Evolutionary conservation across 2,329 filamentous ascomycete genomes (phyloP).

Genomic region (Hansfordia pulvinata): DNA sequence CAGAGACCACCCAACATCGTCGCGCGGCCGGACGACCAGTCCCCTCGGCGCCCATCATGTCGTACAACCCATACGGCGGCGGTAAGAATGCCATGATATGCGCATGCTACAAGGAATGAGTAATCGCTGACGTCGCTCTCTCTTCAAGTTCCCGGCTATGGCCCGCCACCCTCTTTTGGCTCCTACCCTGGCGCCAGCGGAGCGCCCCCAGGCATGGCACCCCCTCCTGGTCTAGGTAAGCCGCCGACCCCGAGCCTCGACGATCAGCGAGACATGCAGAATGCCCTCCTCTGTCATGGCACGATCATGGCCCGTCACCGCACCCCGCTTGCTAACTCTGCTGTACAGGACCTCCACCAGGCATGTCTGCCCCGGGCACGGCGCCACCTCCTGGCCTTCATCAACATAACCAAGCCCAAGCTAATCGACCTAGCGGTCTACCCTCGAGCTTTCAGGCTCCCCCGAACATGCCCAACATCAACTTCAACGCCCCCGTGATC

Average conservation of each 20-base stretch:
- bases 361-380: slow-evolving; percentile 73
- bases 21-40: not conserved
- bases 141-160: slow-evolving; percentile 46
- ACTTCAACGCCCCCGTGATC: slow-evolving; percentile 94
- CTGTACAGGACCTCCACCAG: slow-evolving; percentile 55
- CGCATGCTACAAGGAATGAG: not conserved
- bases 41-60: slow-evolving; percentile 23
- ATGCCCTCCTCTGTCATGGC: no score
- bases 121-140: slow-evolving; percentile 6
- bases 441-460: slow-evolving; percentile 79
- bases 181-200: slow-evolving; percentile 48
- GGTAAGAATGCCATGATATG: no score
- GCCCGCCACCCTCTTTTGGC: slow-evolving; percentile 60
- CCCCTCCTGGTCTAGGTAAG: slow-evolving; percentile 74
- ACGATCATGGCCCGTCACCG: slow-evolving; percentile 2
- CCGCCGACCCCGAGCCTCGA: no score
- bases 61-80: slow-evolving; percentile 44
- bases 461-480: slow-evolving; percentile 89
- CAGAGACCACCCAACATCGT: not conserved
- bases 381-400: slow-evolving; percentile 66
- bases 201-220: slow-evolving; percentile 54
- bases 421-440: slow-evolving; percentile 68
- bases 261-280: no score
- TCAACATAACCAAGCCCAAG: slow-evolving; percentile 58
- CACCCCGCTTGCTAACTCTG: slow-evolving; percentile 7